Evolutionary conservation across 2,329 filamentous ascomycete species (phyloP), one percentile per base, ranked within the genome.

Genomic region (Blastomyces silverae): DNA sequence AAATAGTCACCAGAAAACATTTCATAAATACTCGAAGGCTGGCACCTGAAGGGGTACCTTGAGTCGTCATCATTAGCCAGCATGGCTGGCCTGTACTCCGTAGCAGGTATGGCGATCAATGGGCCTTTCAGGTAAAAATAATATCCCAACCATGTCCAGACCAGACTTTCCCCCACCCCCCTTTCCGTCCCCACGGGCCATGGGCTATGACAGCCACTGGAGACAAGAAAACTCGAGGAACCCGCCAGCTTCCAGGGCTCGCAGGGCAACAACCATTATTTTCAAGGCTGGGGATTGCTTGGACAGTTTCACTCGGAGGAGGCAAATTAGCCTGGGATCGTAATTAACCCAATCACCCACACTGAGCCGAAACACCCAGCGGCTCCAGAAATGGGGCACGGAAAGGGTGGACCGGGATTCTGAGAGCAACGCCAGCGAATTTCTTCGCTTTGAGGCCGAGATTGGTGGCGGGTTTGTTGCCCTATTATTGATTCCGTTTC

Each of bases 301-400:
- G 48, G 25, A 52, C n/a, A 13, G 3, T 4, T 52, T n/a, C 4
- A 25, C 22, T 52, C 5, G 50, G 28, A 3, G 7, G 31, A 56
- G 53, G 31, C 53, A 56, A 56, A 56, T 56, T 56, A 13, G 53
- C 0, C 39, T 31, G 17, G 11, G 53, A 56, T 56, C 11, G 25
- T 3, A 3, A 3, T 28, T 2, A 37, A 10, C 6, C 28, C 50
- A 17, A 28, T 25, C 11, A 25, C 28, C 22, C 31, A 31, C 31
- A n/a, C 28, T 10, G 31, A 37, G 10, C 31, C 31, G 31, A 56
- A 56, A 22, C 28, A 37, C 2, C 53, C 50, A 8, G 53, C 28
- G 28, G 28, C n/a, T n/a, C n/a, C n/a, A n/a, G n/a, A n/a, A n/a
- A 56, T 56, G 53, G 53, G 53, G 28, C 53, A 37, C 31, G 17